These are phyloP conservation scores for Trichoderma sp. DNA, from an alignment of 2,329 filamentous ascomycete species.

Conservation along the genomic window DNA sequence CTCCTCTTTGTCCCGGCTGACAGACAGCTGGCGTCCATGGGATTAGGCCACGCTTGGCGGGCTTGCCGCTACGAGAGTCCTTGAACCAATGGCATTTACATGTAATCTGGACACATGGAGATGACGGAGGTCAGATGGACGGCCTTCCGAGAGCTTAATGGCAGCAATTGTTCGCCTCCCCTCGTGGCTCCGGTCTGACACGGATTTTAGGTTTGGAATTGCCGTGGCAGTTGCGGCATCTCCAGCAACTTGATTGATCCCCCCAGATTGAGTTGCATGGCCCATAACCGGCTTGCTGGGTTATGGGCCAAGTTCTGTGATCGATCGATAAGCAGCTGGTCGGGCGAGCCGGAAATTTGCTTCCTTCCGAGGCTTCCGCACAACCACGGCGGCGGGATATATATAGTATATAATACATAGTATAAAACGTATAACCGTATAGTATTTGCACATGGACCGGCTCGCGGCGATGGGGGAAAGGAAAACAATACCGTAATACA, in stretches of 20 bases:
- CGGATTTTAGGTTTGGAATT: slow-evolving; percentile 10
- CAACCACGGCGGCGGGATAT: background rate
- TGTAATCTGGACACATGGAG: background rate
- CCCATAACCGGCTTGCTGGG: slow-evolving; percentile 9
- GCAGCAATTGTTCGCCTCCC: background rate
- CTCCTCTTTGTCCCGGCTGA: background rate
- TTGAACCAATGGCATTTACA: background rate
- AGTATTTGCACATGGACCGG: background rate
- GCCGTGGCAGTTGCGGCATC: background rate
- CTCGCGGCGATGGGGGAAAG: background rate
- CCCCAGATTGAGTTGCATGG: slow-evolving; percentile 9
- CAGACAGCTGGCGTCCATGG: background rate
- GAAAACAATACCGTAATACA: background rate
- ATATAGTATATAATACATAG: background rate
- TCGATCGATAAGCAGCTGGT: slow-evolving; percentile 12
- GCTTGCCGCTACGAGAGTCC: background rate
- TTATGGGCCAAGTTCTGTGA: slow-evolving; percentile 4
- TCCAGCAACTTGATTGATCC: background rate
- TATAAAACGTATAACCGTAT: background rate
- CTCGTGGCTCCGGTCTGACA: slow-evolving; percentile 6
- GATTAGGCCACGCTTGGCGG: background rate
- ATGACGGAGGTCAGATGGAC: slow-evolving; percentile 4
- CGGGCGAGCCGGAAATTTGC: slow-evolving; percentile 16
- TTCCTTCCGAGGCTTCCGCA: slow-evolving; percentile 15
- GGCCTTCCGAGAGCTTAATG: slow-evolving; percentile 2